phyloP scores from a whole-genome alignment of 176 grass and related monocot genomes.

The Chrysopogon serrulatus region DNA sequence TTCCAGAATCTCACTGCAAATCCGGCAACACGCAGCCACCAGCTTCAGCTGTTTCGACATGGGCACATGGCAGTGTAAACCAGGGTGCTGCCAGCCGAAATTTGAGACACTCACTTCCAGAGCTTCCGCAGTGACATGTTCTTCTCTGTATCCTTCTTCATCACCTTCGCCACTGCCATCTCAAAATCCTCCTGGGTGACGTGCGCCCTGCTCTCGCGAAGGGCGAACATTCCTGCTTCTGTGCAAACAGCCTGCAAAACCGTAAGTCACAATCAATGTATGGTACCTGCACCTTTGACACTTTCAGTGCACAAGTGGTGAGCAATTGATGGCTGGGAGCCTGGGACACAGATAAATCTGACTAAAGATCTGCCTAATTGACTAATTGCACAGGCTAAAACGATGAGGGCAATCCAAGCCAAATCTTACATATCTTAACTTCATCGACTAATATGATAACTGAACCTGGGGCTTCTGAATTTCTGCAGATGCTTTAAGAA shows the following conservation, averaged over 20 bases:
- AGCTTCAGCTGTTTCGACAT: background rate
- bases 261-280: background rate
- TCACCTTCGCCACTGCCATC: constrained; percentile 75
- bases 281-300: background rate
- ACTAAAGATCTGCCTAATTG: background rate
- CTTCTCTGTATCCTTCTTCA: constrained; percentile 81
- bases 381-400: background rate
- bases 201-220: constrained; percentile 68
- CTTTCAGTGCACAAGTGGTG: background rate
- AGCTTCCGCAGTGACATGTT: constrained; percentile 82
- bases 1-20: background rate
- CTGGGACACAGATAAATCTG: background rate
- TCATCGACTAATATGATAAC: background rate
- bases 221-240: constrained; percentile 81
- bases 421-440: background rate
- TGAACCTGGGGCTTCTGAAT: background rate
- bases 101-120: constrained; percentile 59
- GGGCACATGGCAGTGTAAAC: background rate
- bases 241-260: constrained; percentile 67
- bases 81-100: too few relatives aligned
- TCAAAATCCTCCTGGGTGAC: constrained; percentile 78
- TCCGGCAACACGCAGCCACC: background rate
- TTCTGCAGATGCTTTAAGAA: background rate
- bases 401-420: background rate
- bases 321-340: background rate